phyloP scores from a whole-genome alignment of 345 rosid genomes.

The Linum tenue region DNA sequence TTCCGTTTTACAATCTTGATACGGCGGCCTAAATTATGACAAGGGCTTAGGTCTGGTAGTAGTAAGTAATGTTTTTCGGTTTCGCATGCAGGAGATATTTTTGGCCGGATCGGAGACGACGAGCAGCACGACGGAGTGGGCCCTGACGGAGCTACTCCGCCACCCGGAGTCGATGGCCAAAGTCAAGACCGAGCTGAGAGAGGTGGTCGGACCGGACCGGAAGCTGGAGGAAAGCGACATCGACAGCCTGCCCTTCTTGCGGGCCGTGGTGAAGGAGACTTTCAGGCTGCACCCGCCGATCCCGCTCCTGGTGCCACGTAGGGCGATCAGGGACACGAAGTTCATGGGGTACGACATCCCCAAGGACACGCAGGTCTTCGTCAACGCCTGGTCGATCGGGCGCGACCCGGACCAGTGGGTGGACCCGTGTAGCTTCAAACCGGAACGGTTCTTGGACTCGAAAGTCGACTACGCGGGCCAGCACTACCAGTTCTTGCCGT shows the following conservation, averaged over 20 bases:
- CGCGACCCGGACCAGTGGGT: slow-evolving; percentile 16
- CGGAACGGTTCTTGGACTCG: slow-evolving; percentile 14
- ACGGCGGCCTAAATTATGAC: no score
- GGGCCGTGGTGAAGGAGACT: slow-evolving; percentile 11
- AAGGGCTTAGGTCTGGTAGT: no score
- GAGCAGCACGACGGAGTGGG: slow-evolving; percentile 15
- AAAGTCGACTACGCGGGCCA: slow-evolving; percentile 14
- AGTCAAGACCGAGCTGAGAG: slow-evolving; percentile 13
- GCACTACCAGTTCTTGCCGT: slow-evolving; percentile 11
- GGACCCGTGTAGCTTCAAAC: slow-evolving; percentile 14
- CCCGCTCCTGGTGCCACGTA: slow-evolving; percentile 10
- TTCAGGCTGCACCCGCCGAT: slow-evolving; percentile 3
- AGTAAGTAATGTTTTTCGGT: background rate
- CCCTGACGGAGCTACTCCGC: slow-evolving; percentile 11
- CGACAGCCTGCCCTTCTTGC: slow-evolving; percentile 9
- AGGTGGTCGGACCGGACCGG: slow-evolving; percentile 3
- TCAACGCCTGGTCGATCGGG: slow-evolving; percentile 17
- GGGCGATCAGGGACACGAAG: slow-evolving; percentile 5
- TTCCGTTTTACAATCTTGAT: no score
- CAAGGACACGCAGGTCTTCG: slow-evolving; percentile 12
- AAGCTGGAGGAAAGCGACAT: slow-evolving; percentile 11
- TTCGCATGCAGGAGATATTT: slow-evolving; percentile 15
- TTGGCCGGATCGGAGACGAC: slow-evolving; percentile 16
- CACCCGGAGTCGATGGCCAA: slow-evolving; percentile 11
- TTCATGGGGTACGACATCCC: slow-evolving; percentile 11